These are phyloP conservation scores for Fusarium avenaceum DNA, from an alignment of 2,329 filamentous ascomycete species.

Conservation along the genomic window DNA sequence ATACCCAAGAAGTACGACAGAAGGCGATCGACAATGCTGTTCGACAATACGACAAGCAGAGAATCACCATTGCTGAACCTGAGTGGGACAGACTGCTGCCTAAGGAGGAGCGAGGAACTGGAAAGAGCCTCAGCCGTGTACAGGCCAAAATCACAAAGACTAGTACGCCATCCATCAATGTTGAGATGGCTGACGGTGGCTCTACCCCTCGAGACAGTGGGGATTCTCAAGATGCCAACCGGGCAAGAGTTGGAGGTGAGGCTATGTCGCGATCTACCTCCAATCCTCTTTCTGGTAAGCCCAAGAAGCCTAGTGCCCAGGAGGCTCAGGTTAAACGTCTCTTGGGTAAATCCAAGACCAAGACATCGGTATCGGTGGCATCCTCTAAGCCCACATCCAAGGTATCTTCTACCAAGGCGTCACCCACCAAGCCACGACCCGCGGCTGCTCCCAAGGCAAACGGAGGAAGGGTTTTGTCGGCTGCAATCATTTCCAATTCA, in stretches of 20 bases:
- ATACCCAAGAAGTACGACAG: constrained; percentile 67
- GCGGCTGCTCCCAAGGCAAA: constrained; percentile 51
- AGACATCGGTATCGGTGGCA: constrained; percentile 52
- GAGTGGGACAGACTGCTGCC: constrained; percentile 74
- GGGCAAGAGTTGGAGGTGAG: constrained; percentile 55
- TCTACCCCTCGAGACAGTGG: constrained; percentile 58
- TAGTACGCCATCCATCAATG: constrained; percentile 63
- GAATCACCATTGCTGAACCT: constrained; percentile 67
- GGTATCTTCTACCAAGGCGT: constrained; percentile 49
- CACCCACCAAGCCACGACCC: constrained; percentile 60
- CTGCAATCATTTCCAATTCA: constrained; percentile 69
- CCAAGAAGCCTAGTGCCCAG: constrained; percentile 69
- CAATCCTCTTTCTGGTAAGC: constrained; percentile 63
- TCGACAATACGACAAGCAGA: constrained; percentile 70
- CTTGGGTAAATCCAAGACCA: constrained; percentile 56
- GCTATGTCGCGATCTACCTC: constrained; percentile 65
- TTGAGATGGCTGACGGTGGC: constrained; percentile 65
- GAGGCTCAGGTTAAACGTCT: constrained; percentile 70
- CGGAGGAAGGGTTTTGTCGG: constrained; percentile 64
- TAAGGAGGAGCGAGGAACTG: constrained; percentile 68
- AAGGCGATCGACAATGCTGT: constrained; percentile 72
- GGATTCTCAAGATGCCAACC: constrained; percentile 50
- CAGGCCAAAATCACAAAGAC: constrained; percentile 70
- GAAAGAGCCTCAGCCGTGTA: constrained; percentile 72
- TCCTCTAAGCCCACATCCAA: constrained; percentile 58